Percentiles rank a stretch among this genome's conserved stretches.
These are phyloP conservation scores for Neurospora sp. DNA, from an alignment of 495 filamentous ascomycete genomes.

Conservation along the genomic window DNA sequence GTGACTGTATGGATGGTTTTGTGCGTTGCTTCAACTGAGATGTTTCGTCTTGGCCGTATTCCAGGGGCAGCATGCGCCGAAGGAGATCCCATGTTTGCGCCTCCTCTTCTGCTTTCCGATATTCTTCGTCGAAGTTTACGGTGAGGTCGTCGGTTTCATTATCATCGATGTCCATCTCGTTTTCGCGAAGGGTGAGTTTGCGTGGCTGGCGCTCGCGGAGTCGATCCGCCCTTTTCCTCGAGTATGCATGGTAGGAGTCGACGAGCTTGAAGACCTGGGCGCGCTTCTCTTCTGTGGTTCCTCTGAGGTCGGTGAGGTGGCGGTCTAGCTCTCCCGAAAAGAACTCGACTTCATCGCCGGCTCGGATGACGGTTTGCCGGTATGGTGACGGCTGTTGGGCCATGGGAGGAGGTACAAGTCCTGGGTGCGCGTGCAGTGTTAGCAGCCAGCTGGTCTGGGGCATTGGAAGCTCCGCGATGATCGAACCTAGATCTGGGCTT, in stretches of 20 bases:
- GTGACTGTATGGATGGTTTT: constrained; percentile 9
- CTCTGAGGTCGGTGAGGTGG: constrained; percentile 20
- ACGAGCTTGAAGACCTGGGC: constrained; percentile 34
- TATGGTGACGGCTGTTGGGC: constrained; percentile 20
- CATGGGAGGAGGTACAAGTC: constrained; percentile 1
- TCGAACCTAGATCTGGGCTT: constrained; percentile 14
- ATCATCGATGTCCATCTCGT: constrained; percentile 50
- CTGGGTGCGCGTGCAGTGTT: neutral
- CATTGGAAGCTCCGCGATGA: neutral
- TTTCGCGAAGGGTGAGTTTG: constrained; percentile 12
- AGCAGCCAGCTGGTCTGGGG: neutral
- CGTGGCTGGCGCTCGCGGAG: constrained; percentile 22
- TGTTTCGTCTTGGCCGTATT: constrained; percentile 31
- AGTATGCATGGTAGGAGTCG: constrained; percentile 34
- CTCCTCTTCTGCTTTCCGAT: constrained; percentile 44
- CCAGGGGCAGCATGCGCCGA: constrained; percentile 45
- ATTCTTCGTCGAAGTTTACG: constrained; percentile 24
- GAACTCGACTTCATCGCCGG: constrained; percentile 32
- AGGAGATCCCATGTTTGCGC: constrained; percentile 85
- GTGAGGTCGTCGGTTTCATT: constrained; percentile 29
- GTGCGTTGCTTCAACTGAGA: constrained; percentile 15
- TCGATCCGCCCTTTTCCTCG: constrained; percentile 24
- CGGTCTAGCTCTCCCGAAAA: constrained; percentile 38
- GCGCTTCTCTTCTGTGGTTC: constrained; percentile 27
- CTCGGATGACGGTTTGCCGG: constrained; percentile 18